Base-by-base conservation (phyloP, 352 stramenopile genomes). In the Phytopythium ostracodes region DNA sequence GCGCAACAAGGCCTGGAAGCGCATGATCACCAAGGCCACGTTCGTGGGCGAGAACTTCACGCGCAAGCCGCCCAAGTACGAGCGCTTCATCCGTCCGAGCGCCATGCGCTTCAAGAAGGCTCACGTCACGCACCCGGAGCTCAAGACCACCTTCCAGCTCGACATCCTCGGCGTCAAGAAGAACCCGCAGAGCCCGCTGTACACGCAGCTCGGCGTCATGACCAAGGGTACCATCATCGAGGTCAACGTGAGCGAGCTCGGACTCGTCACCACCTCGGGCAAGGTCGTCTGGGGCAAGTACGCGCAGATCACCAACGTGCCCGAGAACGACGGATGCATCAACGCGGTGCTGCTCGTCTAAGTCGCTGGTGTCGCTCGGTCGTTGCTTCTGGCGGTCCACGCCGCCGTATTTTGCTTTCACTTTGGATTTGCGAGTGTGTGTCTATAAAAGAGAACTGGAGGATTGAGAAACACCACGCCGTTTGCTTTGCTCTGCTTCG, bases 221-320 rank as follows among this genome's bases (percentile, higher is more conserved):
- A 99, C 98, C 33, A 99, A 99, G 90, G 98, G 98, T 72, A 99
- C 98, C 59, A 98, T 99, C 57, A 97, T 98, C 47, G 91, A 98
- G 66, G 98, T 99, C 52, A 99, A 99, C 78, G 98, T 99, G 27
- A 98, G 91, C 79, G 98, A 99, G 71, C 87, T 99, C 36, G 98
- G 98, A 35, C 80, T 99, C 27, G 98, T 99, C 1, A 99, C 98
- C 35, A 99, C 97, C 54, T 98, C 91, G 25, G 98, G 98, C 67
- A 99, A 99, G 72, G 98, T 99, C 56, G 97, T 99, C n/a, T 99
- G 97, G 97, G 98, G 97, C 59, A 99, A 99, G 70, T 99, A 99
- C 79, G 97, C 97, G 25, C 98, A 99, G 87, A 96, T 99, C 52
- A 99, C 98, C 43, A 99, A 99, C 84, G 98, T 99, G 72, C 98